Evolutionary conservation across 306 rosid species (phyloP), one percentile per base, ranked within the genome.

Genomic region (Acacia acuminata): DNA sequence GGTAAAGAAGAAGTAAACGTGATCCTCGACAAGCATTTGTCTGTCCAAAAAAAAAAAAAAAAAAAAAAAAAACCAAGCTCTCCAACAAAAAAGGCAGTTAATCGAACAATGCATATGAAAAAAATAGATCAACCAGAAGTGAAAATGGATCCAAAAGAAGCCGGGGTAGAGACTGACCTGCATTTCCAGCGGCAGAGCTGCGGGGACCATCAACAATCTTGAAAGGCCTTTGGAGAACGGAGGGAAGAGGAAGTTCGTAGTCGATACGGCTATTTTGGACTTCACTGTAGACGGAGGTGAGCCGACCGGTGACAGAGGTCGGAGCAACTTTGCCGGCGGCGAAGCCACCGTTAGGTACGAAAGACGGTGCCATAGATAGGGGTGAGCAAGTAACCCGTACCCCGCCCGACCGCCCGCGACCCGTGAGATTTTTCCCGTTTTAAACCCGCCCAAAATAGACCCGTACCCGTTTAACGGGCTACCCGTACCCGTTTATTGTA

Each of bases 121-220:
- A 40, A 14, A 43, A 17, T 1, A 10, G 43, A 76, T 51, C 69
- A 32, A 72, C 22, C 24, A 60, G 25, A 44, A 47, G 16, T 34
- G 24, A 17, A 80, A 43, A 58, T 20, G 70, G 90, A 92, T 87
- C 89, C 51, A 76, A 86, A 34, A 0, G 77, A 51, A 55, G 60
- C 3, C 24, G 22, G 45, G 60, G 55, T 72, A 55, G 13, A 76
- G 76, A 56, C 3, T 55, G 42, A 96, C 98, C 98, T 75, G 99
- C 97, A 82, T 90, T 96, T 5, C 98, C 99, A 34, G 97, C 98
- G 40, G 99, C 99, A 20, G 99, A 90, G 93, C 97, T 94, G 2
- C 73, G 86, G 2, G 99, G 94, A 24, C 99, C 99, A 14, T 94
- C 97, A 43, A 88, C 87, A 67, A 96, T 82, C 76, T 91, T 86